Percentiles rank a stretch among this genome's conserved stretches.
phyloP scores from a whole-genome alignment of 306 rosid genomes.

The Prosopis cineraria region DNA sequence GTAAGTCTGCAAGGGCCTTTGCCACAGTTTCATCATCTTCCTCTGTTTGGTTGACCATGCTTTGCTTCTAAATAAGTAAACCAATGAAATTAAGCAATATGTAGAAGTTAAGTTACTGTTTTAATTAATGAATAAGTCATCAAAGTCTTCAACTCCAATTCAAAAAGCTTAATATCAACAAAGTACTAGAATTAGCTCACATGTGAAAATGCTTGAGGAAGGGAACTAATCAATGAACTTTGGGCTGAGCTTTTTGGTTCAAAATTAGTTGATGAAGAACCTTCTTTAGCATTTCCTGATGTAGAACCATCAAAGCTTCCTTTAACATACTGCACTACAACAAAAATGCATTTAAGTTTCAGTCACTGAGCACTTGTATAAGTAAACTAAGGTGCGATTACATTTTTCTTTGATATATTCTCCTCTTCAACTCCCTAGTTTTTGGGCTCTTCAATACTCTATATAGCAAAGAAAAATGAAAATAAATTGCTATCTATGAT shows the following conservation, averaged over 20 bases:
- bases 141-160: too few species aligned
- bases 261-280: neutral
- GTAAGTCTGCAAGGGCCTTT: conserved; percentile 24
- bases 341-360: neutral
- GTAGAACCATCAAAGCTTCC: neutral
- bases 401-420: neutral
- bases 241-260: neutral
- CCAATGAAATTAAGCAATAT: too few species aligned
- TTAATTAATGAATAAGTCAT: too few species aligned
- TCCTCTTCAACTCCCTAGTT: neutral
- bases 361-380: neutral
- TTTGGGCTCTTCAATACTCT: neutral
- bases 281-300: neutral
- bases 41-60: neutral
- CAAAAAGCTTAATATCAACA: neutral
- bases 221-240: neutral
- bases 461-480: neutral
- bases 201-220: neutral
- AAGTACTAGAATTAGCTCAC: conserved; percentile 20
- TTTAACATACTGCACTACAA: conserved; percentile 12
- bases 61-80: neutral
- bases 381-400: neutral
- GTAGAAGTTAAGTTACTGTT: too few species aligned
- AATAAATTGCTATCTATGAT: neutral
- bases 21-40: neutral